Evolutionary conservation across 2,329 filamentous ascomycete genomes (phyloP), one percentile per base, ranked within the genome.

Genomic region (Parascedosporium putredinis): DNA sequence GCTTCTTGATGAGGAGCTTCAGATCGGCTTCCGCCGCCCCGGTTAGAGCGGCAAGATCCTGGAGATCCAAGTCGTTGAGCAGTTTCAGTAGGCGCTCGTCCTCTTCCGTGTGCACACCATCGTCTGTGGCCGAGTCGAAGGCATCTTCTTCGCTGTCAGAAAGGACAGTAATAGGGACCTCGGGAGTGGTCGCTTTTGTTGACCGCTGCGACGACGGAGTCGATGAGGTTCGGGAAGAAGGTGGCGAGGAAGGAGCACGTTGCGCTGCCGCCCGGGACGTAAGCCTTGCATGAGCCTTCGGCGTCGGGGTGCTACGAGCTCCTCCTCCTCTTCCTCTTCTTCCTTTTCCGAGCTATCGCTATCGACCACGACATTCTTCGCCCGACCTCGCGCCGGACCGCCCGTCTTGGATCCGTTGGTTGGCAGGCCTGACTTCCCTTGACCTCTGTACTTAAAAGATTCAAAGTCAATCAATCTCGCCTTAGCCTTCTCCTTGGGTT

Each of bases 11-110:
- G 50, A 97, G 75, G 12, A 79, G 66, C 40, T 83, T 74, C 1
- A 90, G 82, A 44, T 83, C 74, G 5, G 82, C 78, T 55, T 84
- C 76, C 31, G 84, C 83, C 52, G 86, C 81, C 27, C 82, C 83
- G 1, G 88, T 88, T 53, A 96, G 83, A 56, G 95, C 90, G 2
- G 85, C 79, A 38, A 98, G 76, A 51, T 91, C 87, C 31, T 83
- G 77, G 8, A 79, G 69, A 4, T 81, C 79, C 62, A 87, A 93
- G 0, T 74, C 80, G 60, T 97, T 97, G 64, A 98, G 82, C 59
- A 89, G 94, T 6, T 81, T 75, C 24, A 97, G 70, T 5, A 96
- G 78, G 45, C 64, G 62, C 45, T 66, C 63, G 34, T 63, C 62
- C 34, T 64, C 64, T n/a, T 66, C 60, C 4, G 54, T 54, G 22